Conservation (phyloP, 2,329 filamentous ascomycete genomes). For the Curvularia lunata region DNA sequence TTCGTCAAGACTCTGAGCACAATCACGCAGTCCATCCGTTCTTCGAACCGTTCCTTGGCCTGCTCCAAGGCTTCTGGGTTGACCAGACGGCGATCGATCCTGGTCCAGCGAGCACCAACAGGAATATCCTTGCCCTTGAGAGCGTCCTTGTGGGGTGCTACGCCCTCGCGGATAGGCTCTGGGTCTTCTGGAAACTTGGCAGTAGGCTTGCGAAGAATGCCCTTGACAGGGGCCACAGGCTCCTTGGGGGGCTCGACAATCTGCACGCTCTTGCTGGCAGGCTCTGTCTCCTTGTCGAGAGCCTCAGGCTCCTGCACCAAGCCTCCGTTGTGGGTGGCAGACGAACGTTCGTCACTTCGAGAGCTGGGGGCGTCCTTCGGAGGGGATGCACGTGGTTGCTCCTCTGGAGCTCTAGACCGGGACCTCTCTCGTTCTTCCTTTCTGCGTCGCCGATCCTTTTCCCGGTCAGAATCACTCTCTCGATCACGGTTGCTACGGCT, state of each 20-base stretch:
- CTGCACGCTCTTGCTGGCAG: constrained; percentile 49
- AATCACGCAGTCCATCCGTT: constrained; percentile 92
- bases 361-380: constrained; percentile 34
- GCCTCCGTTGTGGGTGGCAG: constrained; percentile 36
- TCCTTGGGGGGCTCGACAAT: constrained; percentile 76
- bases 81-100: constrained; percentile 85
- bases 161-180: constrained; percentile 83
- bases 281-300: constrained; percentile 28
- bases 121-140: constrained; percentile 72
- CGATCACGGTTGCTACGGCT: constrained; percentile 35
- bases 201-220: constrained; percentile 84
- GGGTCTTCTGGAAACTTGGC: constrained; percentile 85
- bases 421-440: constrained; percentile 40
- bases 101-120: constrained; percentile 86
- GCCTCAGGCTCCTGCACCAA: constrained; percentile 46
- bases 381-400: constrained; percentile 34
- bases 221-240: constrained; percentile 69
- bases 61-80: constrained; percentile 86
- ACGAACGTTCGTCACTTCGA: constrained; percentile 40
- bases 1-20: constrained; percentile 85
- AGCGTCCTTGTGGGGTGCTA: constrained; percentile 90
- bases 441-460: constrained; percentile 43
- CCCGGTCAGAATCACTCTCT: constrained; percentile 45
- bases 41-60: constrained; percentile 90
- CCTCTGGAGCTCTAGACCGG: constrained; percentile 34